Evolutionary conservation across 176 grass and related monocot species (phyloP).

Genomic region (sorghum (Sorghum bicolor)): DNA sequence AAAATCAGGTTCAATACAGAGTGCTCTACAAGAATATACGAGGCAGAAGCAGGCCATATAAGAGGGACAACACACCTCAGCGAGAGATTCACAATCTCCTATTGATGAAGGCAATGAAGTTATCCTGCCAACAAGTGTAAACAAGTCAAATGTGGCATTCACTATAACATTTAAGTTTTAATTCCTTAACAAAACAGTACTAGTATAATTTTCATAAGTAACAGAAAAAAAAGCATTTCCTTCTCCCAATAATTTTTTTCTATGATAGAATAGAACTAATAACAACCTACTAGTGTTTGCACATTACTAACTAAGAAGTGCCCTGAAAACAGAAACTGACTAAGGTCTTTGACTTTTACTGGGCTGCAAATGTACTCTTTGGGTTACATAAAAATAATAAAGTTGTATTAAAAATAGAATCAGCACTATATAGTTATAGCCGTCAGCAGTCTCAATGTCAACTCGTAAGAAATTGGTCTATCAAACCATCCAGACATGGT

Average conservation of each 20-base stretch:
- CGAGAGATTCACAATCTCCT: constrained; percentile 77
- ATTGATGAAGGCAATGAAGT: constrained; percentile 66
- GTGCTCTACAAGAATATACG: constrained; percentile 6
- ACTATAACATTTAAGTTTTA: neutral
- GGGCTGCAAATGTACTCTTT: neutral
- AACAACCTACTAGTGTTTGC: neutral
- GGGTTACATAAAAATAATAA: neutral
- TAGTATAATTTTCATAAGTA: neutral
- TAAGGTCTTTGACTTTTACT: neutral
- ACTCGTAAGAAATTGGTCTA: no score
- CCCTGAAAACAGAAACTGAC: neutral
- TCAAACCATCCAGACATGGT: neutral
- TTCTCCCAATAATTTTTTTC: neutral
- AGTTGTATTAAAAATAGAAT: neutral
- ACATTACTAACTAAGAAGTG: neutral
- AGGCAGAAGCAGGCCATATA: neutral
- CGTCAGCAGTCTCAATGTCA: neutral
- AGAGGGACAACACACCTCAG: constrained; percentile 43
- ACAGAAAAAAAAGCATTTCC: neutral
- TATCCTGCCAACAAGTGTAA: constrained; percentile 59
- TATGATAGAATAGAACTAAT: neutral
- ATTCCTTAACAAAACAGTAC: constrained; percentile 14
- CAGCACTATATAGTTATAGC: neutral
- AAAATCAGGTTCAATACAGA: neutral
- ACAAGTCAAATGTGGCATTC: neutral